These are phyloP conservation scores for Datura wrightii DNA, from an alignment of 257 asterid genomes.

Conservation along the genomic window DNA sequence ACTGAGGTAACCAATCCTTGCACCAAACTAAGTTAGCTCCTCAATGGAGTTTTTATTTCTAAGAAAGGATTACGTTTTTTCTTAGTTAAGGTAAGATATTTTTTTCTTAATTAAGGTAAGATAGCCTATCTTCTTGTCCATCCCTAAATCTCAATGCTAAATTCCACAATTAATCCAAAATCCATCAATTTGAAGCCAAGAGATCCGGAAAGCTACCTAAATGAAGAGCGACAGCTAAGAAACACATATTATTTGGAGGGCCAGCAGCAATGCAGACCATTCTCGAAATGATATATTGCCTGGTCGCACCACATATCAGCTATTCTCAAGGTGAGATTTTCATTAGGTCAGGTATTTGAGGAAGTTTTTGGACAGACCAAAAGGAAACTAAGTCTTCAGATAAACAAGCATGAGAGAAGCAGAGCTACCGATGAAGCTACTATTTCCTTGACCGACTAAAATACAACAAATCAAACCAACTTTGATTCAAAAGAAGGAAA, in stretches of 20 bases:
- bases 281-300: not conserved
- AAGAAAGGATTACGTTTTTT: not conserved
- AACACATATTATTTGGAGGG: slow-evolving; percentile 11
- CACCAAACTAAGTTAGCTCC: slow-evolving; percentile 1
- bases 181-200: slow-evolving; percentile 11
- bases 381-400: not conserved
- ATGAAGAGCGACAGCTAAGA: not conserved
- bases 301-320: not conserved
- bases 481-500: not conserved
- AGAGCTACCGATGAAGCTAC: not conserved
- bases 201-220: slow-evolving; percentile 3
- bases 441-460: not conserved
- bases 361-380: not conserved
- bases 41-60: not conserved
- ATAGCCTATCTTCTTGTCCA: not conserved
- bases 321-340: not conserved
- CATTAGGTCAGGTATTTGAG: not conserved
- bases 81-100: not conserved
- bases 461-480: not conserved
- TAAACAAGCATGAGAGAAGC: not conserved
- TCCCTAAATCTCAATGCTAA: not conserved
- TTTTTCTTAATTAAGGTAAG: not conserved
- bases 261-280: not conserved
- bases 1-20: not conserved
- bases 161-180: not conserved